Percentiles rank a stretch among this genome's conserved stretches.
Conservation (phyloP, 2,329 filamentous ascomycete genomes). For the Colletotrichum lindemuthianum region DNA sequence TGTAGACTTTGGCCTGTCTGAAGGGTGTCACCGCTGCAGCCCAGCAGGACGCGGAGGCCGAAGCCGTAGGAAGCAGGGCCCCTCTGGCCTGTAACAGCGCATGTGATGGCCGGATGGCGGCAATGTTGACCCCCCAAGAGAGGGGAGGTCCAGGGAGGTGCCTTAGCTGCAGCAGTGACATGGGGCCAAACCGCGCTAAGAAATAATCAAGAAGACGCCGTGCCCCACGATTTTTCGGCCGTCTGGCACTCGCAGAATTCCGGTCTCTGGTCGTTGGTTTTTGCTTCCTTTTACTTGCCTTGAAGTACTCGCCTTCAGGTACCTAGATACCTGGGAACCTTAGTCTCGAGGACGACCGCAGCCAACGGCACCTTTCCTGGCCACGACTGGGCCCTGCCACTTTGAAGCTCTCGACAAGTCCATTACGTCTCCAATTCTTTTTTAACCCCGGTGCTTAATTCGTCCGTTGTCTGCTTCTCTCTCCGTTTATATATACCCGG, state of each 20-base stretch:
- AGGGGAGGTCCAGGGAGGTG: slow-evolving; percentile 19
- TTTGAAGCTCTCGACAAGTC: no score
- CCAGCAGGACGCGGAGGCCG: slow-evolving; percentile 12
- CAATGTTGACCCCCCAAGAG: slow-evolving; percentile 23
- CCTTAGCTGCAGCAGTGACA: slow-evolving; percentile 13
- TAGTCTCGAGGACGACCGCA: no score
- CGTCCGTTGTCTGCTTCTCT: slow-evolving; percentile 4
- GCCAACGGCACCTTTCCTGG: background rate
- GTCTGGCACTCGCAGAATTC: slow-evolving; percentile 20
- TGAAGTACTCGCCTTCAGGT: background rate
- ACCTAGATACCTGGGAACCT: no score
- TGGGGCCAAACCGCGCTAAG: slow-evolving; percentile 34
- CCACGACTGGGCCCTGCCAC: background rate
- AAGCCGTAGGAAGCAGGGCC: slow-evolving; percentile 27
- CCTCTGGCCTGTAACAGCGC: slow-evolving; percentile 26
- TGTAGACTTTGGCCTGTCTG: slow-evolving; percentile 3
- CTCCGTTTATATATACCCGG: slow-evolving; percentile 21
- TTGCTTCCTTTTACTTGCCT: background rate
- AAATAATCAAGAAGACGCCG: slow-evolving; percentile 38
- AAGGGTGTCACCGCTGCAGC: slow-evolving; percentile 22
- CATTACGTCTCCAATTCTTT: slow-evolving; percentile 27
- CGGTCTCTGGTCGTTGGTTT: slow-evolving; percentile 12
- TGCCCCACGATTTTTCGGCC: slow-evolving; percentile 36
- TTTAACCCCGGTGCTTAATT: slow-evolving; percentile 12
- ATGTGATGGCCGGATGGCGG: slow-evolving; percentile 40